Percentiles rank a stretch among this genome's conserved stretches.
Evolutionary conservation across 1,284 basidiomycete genomes (phyloP).

Genomic region (Boletus calvinii): DNA sequence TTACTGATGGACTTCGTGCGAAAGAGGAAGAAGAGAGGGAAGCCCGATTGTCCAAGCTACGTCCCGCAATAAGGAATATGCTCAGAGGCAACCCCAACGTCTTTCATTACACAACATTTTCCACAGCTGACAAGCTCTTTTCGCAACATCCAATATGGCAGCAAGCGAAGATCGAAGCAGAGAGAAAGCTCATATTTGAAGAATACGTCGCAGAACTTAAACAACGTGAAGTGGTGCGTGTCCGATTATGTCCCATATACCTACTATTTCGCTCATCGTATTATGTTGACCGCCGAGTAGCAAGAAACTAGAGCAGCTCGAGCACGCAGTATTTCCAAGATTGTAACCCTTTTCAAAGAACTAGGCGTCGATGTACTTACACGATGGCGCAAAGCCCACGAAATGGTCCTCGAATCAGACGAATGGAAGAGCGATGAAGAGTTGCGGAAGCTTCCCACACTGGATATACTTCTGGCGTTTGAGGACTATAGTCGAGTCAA

Average conservation of each 20-base stretch:
- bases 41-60: slow-evolving; percentile 74
- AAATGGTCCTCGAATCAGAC: slow-evolving; percentile 70
- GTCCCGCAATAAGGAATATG: slow-evolving; percentile 82
- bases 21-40: slow-evolving; percentile 81
- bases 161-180: slow-evolving; percentile 77
- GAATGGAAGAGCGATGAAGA: slow-evolving; percentile 76
- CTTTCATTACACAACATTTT: slow-evolving; percentile 86
- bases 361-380: slow-evolving; percentile 87
- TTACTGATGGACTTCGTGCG: slow-evolving; percentile 60
- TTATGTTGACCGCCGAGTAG: slow-evolving; percentile 38
- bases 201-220: slow-evolving; percentile 86
- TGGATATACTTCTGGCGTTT: slow-evolving; percentile 89
- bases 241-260: slow-evolving; percentile 1
- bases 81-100: slow-evolving; percentile 82
- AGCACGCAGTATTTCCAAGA: slow-evolving; percentile 72
- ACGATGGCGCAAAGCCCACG: slow-evolving; percentile 82
- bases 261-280: slow-evolving; percentile 8
- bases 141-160: slow-evolving; percentile 86
- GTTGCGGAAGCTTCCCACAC: slow-evolving; percentile 76
- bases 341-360: slow-evolving; percentile 76
- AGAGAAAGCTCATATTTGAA: slow-evolving; percentile 83
- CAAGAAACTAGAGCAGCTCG: slow-evolving; percentile 76
- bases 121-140: slow-evolving; percentile 82
- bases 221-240: slow-evolving; percentile 78
- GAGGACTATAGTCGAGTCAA: slow-evolving; percentile 88